Evolutionary conservation across 139 green algal species (phyloP).

Genomic region (Micractinium sp.): DNA sequence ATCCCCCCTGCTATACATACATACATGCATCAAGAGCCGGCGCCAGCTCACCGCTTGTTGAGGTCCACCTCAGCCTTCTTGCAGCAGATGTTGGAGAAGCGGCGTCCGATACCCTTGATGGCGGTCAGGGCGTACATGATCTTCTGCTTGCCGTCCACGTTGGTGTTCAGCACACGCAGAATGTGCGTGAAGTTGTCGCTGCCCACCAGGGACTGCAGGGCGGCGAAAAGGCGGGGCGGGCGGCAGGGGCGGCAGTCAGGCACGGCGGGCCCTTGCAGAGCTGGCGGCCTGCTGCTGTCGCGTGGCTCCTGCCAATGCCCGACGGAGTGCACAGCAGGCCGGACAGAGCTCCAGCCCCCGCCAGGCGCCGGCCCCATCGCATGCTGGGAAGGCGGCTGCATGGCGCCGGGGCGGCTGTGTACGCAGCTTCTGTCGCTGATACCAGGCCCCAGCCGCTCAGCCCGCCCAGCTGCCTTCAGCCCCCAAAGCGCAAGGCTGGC

Average conservation of each 20-base stretch:
- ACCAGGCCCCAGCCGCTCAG: no score
- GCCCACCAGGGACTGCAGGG: conserved; percentile 66
- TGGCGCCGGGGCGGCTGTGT: background rate
- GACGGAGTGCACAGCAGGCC: background rate
- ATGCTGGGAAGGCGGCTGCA: background rate
- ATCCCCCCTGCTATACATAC: background rate
- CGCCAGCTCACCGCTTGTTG: conserved; percentile 75
- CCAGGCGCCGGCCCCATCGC: background rate
- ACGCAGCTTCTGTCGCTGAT: background rate
- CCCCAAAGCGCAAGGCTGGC: no score
- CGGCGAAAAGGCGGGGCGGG: background rate
- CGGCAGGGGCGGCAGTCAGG: background rate
- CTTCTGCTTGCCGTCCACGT: conserved; percentile 98
- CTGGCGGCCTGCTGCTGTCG: background rate
- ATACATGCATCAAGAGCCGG: background rate
- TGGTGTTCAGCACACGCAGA: conserved; percentile 99
- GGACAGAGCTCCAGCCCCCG: background rate
- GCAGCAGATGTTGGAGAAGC: conserved; percentile 96
- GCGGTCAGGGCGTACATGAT: conserved; percentile 98
- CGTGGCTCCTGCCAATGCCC: background rate
- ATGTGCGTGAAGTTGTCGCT: conserved; percentile 98
- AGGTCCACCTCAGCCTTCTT: conserved; percentile 99
- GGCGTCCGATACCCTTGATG: conserved; percentile 95
- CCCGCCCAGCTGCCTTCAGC: no score
- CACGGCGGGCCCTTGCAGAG: background rate